Percentiles rank a stretch among this genome's conserved stretches.
phyloP scores from a whole-genome alignment of 352 stramenopile species.

The Pilasporangium apinafurcum region DNA sequence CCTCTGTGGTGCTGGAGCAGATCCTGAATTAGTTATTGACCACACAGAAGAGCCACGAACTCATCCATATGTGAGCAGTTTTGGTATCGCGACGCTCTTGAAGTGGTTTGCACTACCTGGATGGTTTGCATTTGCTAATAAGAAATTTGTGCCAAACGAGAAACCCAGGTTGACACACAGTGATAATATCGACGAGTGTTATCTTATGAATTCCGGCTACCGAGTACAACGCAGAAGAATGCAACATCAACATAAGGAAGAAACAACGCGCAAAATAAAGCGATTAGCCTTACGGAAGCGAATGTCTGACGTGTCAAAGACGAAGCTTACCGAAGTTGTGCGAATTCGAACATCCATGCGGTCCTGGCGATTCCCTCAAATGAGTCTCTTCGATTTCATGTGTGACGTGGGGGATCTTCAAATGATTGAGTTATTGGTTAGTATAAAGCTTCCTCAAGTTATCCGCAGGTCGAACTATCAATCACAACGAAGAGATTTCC shows the following conservation, averaged over 20 bases:
- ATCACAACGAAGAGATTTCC: slow-evolving; percentile 43
- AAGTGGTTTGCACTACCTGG: slow-evolving; percentile 55
- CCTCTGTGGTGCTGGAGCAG: slow-evolving; percentile 23
- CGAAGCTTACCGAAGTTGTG: not conserved
- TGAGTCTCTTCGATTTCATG: slow-evolving; percentile 30
- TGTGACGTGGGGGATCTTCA: slow-evolving; percentile 23
- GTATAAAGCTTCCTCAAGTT: slow-evolving; percentile 17
- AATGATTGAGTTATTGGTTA: slow-evolving; percentile 20
- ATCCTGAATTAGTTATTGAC: slow-evolving; percentile 23
- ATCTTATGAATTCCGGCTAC: slow-evolving; percentile 33
- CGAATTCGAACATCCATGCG: slow-evolving; percentile 22
- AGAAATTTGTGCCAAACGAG: slow-evolving; percentile 8
- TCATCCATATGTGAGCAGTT: slow-evolving; percentile 41
- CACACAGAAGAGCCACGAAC: slow-evolving; percentile 32
- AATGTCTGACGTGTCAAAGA: not conserved
- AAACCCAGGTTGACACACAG: slow-evolving; percentile 21
- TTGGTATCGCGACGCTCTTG: slow-evolving; percentile 35
- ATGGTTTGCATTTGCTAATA: slow-evolving; percentile 39
- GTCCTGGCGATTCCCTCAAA: slow-evolving; percentile 28
- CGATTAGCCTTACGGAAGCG: not conserved
- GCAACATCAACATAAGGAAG: not conserved
- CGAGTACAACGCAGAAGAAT: slow-evolving; percentile 24
- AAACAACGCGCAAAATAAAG: slow-evolving; percentile 1
- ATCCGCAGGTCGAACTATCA: slow-evolving; percentile 30
- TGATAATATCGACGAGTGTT: slow-evolving; percentile 22